Percentiles rank a stretch among this genome's conserved stretches.
Evolutionary conservation across 495 filamentous ascomycete genomes (phyloP).

Genomic region (Astrothelium macrocarpum): DNA sequence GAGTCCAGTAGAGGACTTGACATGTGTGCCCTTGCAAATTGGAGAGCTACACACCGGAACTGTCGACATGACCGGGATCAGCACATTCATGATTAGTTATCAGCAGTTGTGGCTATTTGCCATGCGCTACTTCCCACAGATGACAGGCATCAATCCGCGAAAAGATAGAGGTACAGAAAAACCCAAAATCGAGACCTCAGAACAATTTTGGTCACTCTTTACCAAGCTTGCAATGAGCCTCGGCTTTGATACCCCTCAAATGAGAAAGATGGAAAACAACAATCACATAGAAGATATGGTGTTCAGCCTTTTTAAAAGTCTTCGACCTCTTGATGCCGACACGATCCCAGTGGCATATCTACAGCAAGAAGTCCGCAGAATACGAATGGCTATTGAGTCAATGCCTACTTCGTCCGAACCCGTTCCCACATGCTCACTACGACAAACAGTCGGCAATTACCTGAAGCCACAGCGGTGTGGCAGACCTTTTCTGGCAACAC

Average conservation of each 20-base stretch:
- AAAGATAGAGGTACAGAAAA: constrained; percentile 8
- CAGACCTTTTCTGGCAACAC: background rate
- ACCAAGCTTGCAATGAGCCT: background rate
- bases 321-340: background rate
- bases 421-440: background rate
- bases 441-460: background rate
- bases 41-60: background rate
- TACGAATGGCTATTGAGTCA: background rate
- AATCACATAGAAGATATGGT: background rate
- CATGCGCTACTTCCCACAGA: constrained; percentile 14
- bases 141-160: constrained; percentile 14
- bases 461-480: background rate
- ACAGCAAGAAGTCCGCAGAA: background rate
- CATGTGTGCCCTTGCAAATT: background rate
- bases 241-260: background rate
- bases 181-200: background rate
- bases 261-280: background rate
- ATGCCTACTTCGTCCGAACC: background rate
- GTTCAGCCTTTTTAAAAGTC: background rate
- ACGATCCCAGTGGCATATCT: background rate
- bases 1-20: background rate
- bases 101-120: constrained; percentile 12
- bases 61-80: background rate
- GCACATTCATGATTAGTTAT: background rate
- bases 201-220: background rate